Evolutionary conservation across 1,284 basidiomycete genomes (phyloP).

Genomic region (Leccinum angustisporum): DNA sequence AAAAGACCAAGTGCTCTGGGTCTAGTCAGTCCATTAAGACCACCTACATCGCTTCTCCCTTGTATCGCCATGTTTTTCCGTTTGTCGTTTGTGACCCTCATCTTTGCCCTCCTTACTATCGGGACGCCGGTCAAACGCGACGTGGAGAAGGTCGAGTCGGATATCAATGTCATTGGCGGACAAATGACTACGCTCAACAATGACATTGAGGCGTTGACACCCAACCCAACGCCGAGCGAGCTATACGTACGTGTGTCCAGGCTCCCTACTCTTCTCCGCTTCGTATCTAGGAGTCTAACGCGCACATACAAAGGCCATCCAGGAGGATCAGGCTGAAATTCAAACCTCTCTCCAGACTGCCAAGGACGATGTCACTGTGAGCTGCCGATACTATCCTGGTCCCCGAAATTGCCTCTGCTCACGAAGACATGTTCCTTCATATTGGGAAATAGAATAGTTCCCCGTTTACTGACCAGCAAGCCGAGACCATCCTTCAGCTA

Average conservation of each 20-base stretch:
- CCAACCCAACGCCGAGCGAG: accelerated
- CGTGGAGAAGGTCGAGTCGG: background rate
- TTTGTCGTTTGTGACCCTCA: conserved; percentile 8
- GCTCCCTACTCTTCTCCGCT: background rate
- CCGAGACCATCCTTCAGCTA: background rate
- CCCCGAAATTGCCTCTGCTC: background rate
- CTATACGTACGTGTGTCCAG: background rate
- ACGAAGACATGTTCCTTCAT: background rate
- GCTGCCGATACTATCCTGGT: background rate
- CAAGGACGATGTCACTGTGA: conserved; percentile 1
- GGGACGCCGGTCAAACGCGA: conserved; percentile 15
- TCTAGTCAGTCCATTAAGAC: background rate
- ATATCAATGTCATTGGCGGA: background rate
- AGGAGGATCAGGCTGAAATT: accelerated
- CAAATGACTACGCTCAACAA: background rate
- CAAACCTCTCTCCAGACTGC: accelerated
- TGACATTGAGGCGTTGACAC: background rate
- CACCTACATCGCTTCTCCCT: background rate
- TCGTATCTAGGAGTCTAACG: background rate
- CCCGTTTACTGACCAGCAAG: conserved; percentile 1
- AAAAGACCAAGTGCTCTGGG: background rate
- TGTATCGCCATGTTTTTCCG: conserved; percentile 10
- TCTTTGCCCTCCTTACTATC: conserved; percentile 12
- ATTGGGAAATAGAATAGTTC: background rate
- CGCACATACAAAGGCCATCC: background rate